A percentile compares a stretch with the other conserved stretches of the same genome.
Evolutionary conservation across 495 filamentous ascomycete genomes (phyloP).

Genomic region (Usnea hakonensis): DNA sequence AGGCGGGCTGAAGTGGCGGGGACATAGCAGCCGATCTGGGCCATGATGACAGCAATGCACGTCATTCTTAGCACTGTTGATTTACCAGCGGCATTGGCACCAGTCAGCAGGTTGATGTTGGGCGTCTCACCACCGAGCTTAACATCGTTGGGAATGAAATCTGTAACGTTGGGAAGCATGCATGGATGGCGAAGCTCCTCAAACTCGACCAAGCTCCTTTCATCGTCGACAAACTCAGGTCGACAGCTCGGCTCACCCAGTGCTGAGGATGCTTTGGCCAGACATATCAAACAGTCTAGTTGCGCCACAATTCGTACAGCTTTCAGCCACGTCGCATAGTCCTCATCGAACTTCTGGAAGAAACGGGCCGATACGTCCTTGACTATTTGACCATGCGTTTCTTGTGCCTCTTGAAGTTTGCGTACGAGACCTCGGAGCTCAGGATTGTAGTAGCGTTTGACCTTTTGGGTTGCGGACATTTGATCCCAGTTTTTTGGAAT

Average conservation of each 20-base stretch:
- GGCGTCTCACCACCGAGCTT: slow-evolving; percentile 68
- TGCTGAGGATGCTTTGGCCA: slow-evolving; percentile 77
- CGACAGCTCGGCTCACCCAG: slow-evolving; percentile 85
- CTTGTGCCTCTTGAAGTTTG: slow-evolving; percentile 83
- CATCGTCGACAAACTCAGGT: slow-evolving; percentile 73
- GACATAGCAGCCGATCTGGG: slow-evolving; percentile 94
- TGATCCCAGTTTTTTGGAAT: slow-evolving; percentile 87
- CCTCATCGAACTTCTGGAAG: slow-evolving; percentile 77
- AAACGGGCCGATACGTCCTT: slow-evolving; percentile 80
- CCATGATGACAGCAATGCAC: slow-evolving; percentile 95
- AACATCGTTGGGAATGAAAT: slow-evolving; percentile 97
- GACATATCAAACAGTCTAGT: slow-evolving; percentile 87
- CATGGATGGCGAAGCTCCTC: slow-evolving; percentile 91
- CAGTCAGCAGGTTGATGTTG: slow-evolving; percentile 88
- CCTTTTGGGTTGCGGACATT: slow-evolving; percentile 85
- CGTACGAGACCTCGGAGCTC: slow-evolving; percentile 76
- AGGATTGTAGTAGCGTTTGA: slow-evolving; percentile 91
- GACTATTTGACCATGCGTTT: slow-evolving; percentile 86
- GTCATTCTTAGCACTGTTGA: slow-evolving; percentile 98
- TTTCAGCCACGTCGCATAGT: slow-evolving; percentile 81
- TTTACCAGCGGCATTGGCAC: slow-evolving; percentile 96
- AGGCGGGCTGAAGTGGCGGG: slow-evolving; percentile 76
- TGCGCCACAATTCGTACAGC: slow-evolving; percentile 83
- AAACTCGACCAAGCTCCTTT: slow-evolving; percentile 82
- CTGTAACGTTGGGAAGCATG: slow-evolving; percentile 75